Evolutionary conservation across 306 rosid genomes (phyloP).

Genomic region (Nissolia schottii): DNA sequence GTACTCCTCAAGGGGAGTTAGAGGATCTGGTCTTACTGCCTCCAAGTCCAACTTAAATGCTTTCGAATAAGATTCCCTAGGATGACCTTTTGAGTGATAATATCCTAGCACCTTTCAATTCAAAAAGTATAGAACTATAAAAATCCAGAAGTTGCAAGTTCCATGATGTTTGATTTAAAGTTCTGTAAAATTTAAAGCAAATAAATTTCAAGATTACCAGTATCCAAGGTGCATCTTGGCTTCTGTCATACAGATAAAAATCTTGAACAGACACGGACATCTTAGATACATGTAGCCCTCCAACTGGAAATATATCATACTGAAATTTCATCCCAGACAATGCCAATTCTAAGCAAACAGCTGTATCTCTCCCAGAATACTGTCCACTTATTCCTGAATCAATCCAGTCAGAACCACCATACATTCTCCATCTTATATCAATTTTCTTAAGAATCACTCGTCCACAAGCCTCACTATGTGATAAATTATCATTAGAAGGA

Average conservation of each 20-base stretch:
- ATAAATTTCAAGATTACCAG: slow-evolving; percentile 48
- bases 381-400: slow-evolving; percentile 40
- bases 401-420: slow-evolving; percentile 75
- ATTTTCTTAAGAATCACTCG: slow-evolving; percentile 63
- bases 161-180: slow-evolving; percentile 8
- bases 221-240: slow-evolving; percentile 90
- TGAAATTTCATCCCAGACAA: slow-evolving; percentile 70
- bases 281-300: slow-evolving; percentile 68
- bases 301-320: slow-evolving; percentile 68
- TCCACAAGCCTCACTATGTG: slow-evolving; percentile 46
- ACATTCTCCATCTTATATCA: slow-evolving; percentile 80
- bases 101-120: slow-evolving; percentile 73
- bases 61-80: slow-evolving; percentile 77
- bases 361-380: slow-evolving; percentile 55
- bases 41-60: slow-evolving; percentile 92
- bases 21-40: slow-evolving; percentile 93
- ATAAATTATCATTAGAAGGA: slow-evolving; percentile 36
- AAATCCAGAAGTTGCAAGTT: slow-evolving; percentile 21
- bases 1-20: slow-evolving; percentile 92
- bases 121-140: slow-evolving; percentile 22
- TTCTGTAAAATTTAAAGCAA: not conserved
- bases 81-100: slow-evolving; percentile 80
- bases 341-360: slow-evolving; percentile 56
- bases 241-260: slow-evolving; percentile 67
- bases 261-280: slow-evolving; percentile 76